Conservation (phyloP, 176 grass and related monocot genomes). For the Carex cristatella region DNA sequence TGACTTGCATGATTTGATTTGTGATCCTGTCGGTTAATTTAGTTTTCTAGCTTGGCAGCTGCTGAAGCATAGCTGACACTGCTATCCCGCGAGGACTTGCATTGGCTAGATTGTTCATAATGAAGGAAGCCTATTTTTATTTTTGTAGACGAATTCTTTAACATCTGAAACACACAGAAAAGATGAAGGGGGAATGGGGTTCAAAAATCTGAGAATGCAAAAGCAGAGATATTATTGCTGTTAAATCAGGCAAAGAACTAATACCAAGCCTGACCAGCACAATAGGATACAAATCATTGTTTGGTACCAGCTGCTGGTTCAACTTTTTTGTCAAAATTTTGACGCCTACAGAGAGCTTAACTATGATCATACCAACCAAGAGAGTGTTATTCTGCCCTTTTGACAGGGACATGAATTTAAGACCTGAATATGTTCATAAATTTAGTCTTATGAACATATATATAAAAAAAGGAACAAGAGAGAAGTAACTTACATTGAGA, state of each 20-base stretch:
- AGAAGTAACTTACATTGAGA: slow-evolving; percentile 56
- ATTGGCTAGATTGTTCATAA: slow-evolving; percentile 93
- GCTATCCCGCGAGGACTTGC: slow-evolving; percentile 68
- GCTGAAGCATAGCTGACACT: slow-evolving; percentile 85
- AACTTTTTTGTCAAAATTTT: not conserved
- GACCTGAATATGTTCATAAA: not conserved
- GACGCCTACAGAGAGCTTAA: not conserved
- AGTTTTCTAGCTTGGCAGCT: slow-evolving; percentile 50
- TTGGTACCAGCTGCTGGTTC: not conserved
- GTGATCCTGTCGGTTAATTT: not conserved
- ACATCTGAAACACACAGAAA: slow-evolving; percentile 38
- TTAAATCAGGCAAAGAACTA: not conserved
- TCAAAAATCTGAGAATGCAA: not conserved
- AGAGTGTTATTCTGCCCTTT: not conserved
- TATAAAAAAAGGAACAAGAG: not conserved
- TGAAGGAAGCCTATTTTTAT: slow-evolving; percentile 74
- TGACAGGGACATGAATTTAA: not conserved
- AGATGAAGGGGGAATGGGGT: not conserved
- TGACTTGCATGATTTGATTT: not conserved
- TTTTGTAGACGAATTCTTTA: slow-evolving; percentile 55
- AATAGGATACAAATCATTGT: not conserved
- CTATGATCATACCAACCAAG: not conserved
- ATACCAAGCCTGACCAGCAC: not conserved
- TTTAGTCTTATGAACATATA: too few relatives aligned
- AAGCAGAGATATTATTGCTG: not conserved